These are phyloP conservation scores for Monilinia aucupariae DNA, from an alignment of 2,329 filamentous ascomycete species.

Conservation along the genomic window DNA sequence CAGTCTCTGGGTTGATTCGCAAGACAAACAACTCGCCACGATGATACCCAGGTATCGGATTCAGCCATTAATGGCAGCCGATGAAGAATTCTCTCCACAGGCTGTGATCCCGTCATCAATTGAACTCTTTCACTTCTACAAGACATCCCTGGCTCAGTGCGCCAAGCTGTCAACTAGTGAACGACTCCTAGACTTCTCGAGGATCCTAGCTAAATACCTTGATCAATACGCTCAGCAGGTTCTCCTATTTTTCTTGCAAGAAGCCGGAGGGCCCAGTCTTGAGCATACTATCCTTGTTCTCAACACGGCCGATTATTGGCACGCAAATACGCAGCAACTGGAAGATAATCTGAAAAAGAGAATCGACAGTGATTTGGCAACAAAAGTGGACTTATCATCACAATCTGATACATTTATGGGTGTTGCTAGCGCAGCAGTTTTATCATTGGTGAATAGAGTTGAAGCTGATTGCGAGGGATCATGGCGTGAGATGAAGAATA, in stretches of 20 bases:
- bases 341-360: conserved; percentile 91
- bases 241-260: conserved; percentile 63
- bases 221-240: conserved; percentile 96
- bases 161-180: conserved; percentile 92
- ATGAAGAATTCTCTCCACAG: conserved; percentile 89
- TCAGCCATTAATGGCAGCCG: conserved; percentile 71
- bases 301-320: conserved; percentile 97
- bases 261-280: conserved; percentile 46
- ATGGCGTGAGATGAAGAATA: conserved; percentile 97
- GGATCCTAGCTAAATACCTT: conserved; percentile 83
- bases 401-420: conserved; percentile 95
- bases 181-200: conserved; percentile 76
- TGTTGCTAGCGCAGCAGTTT: conserved; percentile 81
- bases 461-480: conserved; percentile 76
- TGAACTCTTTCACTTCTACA: conserved; percentile 96
- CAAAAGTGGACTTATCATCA: conserved; percentile 79
- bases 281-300: conserved; percentile 81
- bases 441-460: conserved; percentile 76
- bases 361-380: conserved; percentile 71
- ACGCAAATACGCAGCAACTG: conserved; percentile 83
- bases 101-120: conserved; percentile 90
- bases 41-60: conserved; percentile 85
- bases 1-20: conserved; percentile 93
- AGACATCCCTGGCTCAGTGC: conserved; percentile 86
- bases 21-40: conserved; percentile 77